Conservation (phyloP, 164 flowering plant genomes). For the Hamamelis virginiana region DNA sequence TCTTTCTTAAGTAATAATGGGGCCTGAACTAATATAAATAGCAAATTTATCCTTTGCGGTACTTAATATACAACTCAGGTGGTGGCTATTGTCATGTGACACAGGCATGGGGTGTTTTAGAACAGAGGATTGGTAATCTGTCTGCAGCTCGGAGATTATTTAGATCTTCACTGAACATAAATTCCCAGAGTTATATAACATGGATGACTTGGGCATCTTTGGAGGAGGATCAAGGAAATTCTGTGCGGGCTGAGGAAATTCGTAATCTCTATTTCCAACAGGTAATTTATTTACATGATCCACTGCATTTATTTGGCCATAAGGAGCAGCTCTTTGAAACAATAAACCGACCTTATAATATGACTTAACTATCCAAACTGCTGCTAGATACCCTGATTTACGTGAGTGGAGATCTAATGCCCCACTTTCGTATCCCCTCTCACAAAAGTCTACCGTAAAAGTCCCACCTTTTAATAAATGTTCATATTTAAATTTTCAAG, state of each 20-base stretch:
- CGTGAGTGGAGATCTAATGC: too few relatives aligned
- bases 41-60: background rate
- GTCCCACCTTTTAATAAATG: too few relatives aligned
- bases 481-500: too few relatives aligned
- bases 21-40: background rate
- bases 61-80: background rate
- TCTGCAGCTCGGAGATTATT: slow-evolving; percentile 87
- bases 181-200: slow-evolving; percentile 89
- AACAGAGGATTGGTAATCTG: slow-evolving; percentile 78
- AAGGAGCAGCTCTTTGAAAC: background rate
- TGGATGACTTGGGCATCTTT: slow-evolving; percentile 98
- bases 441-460: too few relatives aligned
- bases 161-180: slow-evolving; percentile 78
- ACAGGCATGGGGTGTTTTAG: slow-evolving; percentile 98
- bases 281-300: slow-evolving; percentile 32
- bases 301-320: background rate
- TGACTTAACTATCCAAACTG: background rate
- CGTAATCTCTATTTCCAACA: slow-evolving; percentile 91
- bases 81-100: slow-evolving; percentile 2
- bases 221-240: slow-evolving; percentile 89
- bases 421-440: too few relatives aligned
- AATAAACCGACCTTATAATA: background rate
- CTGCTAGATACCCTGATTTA: background rate
- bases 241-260: slow-evolving; percentile 88
- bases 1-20: too few relatives aligned